These are phyloP conservation scores for Nakataea oryzae DNA, from an alignment of 2,329 filamentous ascomycete species.

Conservation along the genomic window DNA sequence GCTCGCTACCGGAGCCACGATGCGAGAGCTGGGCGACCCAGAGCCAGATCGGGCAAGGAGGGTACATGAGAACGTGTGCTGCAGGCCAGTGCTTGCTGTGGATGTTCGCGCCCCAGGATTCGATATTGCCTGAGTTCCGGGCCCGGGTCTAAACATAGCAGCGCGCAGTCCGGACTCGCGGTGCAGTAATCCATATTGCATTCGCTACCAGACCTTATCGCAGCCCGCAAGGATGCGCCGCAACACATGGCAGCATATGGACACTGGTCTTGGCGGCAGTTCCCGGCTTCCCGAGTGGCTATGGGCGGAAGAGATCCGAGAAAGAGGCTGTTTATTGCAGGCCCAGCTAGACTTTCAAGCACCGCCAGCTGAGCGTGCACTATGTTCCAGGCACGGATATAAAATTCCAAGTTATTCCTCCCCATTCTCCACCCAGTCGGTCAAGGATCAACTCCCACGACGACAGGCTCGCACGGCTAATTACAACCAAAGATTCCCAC, in stretches of 20 bases:
- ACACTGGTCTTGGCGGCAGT: neutral
- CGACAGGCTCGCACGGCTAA: too few species aligned
- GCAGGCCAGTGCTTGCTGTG: neutral
- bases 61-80: too few species aligned
- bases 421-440: too few species aligned
- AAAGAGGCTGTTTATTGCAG: neutral
- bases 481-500: neutral
- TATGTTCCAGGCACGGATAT: neutral
- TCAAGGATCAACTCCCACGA: neutral
- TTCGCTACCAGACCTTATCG: neutral
- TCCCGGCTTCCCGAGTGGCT: neutral
- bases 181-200: neutral
- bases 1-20: neutral
- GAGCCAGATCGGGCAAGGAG: neutral
- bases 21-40: neutral
- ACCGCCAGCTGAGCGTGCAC: too few species aligned
- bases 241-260: neutral
- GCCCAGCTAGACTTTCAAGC: too few species aligned
- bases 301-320: neutral
- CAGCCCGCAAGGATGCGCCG: neutral
- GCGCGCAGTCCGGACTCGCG: neutral
- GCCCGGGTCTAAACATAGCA: neutral
- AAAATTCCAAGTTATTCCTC: neutral
- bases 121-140: neutral
- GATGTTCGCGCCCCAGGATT: neutral